Evolutionary conservation across 306 rosid species (phyloP).

Genomic region (Cercis canadensis): DNA sequence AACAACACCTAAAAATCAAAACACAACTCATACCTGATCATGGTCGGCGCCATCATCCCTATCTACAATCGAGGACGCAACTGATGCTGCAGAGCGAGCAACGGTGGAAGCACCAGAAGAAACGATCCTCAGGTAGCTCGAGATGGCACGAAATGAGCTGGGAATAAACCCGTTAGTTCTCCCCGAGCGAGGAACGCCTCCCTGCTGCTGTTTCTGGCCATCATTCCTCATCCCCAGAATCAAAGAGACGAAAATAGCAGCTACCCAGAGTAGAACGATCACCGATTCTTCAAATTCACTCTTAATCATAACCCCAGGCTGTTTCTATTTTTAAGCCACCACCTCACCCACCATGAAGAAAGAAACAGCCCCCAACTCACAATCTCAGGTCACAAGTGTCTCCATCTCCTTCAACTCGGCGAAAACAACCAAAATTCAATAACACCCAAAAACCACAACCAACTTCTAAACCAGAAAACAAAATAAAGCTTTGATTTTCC

Average conservation of each 20-base stretch:
- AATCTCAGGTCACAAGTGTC: constrained; percentile 52
- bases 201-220: constrained; percentile 72
- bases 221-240: constrained; percentile 91
- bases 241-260: constrained; percentile 49
- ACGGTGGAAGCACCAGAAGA: constrained; percentile 96
- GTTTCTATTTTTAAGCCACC: constrained; percentile 44
- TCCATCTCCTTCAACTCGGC: constrained; percentile 50
- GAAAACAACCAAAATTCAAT: constrained; percentile 54
- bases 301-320: constrained; percentile 71
- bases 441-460: constrained; percentile 34
- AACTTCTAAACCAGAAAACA: constrained; percentile 31
- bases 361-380: constrained; percentile 56
- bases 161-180: constrained; percentile 78
- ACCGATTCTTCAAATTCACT: constrained; percentile 58
- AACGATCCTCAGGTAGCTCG: constrained; percentile 84
- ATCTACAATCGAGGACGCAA: constrained; percentile 87
- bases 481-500: constrained; percentile 33
- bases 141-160: constrained; percentile 80
- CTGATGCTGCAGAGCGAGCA: constrained; percentile 92
- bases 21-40: constrained; percentile 71
- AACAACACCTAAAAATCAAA: not conserved
- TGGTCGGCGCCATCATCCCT: constrained; percentile 70
- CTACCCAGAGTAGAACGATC: constrained; percentile 54
- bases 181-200: constrained; percentile 53
- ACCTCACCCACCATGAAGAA: constrained; percentile 41